A percentile compares a stretch with the other conserved stretches of the same genome.
These are phyloP conservation scores for Chaetoscypha palmicola DNA, from an alignment of 2,329 filamentous ascomycete genomes.

Conservation along the genomic window DNA sequence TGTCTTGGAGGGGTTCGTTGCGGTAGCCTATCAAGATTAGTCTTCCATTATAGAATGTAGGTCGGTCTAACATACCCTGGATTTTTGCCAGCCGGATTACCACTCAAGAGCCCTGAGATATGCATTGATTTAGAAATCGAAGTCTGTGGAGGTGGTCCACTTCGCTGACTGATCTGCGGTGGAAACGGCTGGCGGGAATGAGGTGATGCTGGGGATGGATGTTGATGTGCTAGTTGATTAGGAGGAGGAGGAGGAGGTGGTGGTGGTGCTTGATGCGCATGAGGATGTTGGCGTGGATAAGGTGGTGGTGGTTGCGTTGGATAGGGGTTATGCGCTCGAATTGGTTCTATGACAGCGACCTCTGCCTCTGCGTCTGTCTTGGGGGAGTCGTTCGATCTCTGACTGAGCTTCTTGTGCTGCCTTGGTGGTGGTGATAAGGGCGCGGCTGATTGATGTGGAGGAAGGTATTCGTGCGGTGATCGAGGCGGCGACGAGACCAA, in stretches of 20 bases:
- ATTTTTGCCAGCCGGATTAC: constrained; percentile 12
- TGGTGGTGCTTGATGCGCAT: background rate
- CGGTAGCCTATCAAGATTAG: too few species aligned
- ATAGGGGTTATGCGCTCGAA: background rate
- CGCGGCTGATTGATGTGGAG: constrained; percentile 3
- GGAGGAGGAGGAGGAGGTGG: background rate
- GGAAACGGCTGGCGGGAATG: background rate
- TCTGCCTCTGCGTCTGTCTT: constrained; percentile 9
- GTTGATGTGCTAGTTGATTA: background rate
- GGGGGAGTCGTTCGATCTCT: constrained; percentile 14
- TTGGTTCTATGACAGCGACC: background rate
- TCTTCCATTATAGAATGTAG: too few species aligned
- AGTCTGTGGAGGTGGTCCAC: constrained; percentile 8
- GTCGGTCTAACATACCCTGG: too few species aligned
- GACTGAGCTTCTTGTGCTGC: constrained; percentile 18
- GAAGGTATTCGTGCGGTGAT: background rate
- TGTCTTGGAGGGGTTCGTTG: constrained; percentile 12
- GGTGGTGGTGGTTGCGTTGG: background rate
- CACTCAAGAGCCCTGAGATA: constrained; percentile 23
- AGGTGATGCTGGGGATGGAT: background rate
- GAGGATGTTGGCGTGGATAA: background rate
- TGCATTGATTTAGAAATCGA: constrained; percentile 16
- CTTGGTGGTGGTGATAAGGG: too few species aligned
- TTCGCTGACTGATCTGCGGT: background rate
- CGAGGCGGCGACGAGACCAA: constrained; percentile 3